phyloP scores from a whole-genome alignment of 1,284 basidiomycete genomes.

The Cutaneotrichosporon mucoides region DNA sequence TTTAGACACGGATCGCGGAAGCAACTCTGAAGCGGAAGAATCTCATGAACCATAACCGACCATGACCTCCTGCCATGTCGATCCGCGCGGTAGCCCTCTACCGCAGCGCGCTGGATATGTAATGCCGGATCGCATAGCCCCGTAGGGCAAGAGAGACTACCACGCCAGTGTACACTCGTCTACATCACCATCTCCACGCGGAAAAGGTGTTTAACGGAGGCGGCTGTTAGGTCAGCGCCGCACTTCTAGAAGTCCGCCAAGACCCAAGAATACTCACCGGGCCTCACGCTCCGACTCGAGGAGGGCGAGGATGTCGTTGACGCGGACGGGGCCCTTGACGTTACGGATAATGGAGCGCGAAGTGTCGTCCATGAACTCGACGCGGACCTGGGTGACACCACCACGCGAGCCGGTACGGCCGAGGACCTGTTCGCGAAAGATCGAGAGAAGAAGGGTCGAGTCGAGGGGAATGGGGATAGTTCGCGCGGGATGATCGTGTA shows the following conservation, averaged over 20 bases:
- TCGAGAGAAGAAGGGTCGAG: not conserved
- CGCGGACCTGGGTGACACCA: constrained; percentile 99
- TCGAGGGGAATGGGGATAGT: not conserved
- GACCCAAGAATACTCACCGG: constrained; percentile 63
- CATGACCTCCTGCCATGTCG: too few relatives aligned
- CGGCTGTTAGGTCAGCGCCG: constrained; percentile 15
- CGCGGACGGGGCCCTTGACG: constrained; percentile 96
- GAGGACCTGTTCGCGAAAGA: constrained; percentile 64
- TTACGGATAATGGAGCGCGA: constrained; percentile 97
- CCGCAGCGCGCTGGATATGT: constrained; percentile 8
- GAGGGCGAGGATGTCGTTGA: constrained; percentile 95
- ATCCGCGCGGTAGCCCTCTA: too few relatives aligned
- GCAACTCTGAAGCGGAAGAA: too few relatives aligned
- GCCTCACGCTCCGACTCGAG: constrained; percentile 99
- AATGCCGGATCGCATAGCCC: constrained; percentile 24
- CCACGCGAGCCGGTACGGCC: constrained; percentile 99
- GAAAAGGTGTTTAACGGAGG: constrained; percentile 23
- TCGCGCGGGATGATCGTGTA: too few relatives aligned
- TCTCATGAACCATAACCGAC: too few relatives aligned
- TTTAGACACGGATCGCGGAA: too few relatives aligned
- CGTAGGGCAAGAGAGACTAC: constrained; percentile 18
- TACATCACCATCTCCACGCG: constrained; percentile 14
- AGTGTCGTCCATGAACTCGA: constrained; percentile 99
- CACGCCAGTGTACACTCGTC: constrained; percentile 23
- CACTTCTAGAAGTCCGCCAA: too few relatives aligned